Percentiles rank a stretch among this genome's conserved stretches.
These are phyloP conservation scores for Chlamydomonas eustigma DNA, from an alignment of 139 green algal species.

Conservation along the genomic window DNA sequence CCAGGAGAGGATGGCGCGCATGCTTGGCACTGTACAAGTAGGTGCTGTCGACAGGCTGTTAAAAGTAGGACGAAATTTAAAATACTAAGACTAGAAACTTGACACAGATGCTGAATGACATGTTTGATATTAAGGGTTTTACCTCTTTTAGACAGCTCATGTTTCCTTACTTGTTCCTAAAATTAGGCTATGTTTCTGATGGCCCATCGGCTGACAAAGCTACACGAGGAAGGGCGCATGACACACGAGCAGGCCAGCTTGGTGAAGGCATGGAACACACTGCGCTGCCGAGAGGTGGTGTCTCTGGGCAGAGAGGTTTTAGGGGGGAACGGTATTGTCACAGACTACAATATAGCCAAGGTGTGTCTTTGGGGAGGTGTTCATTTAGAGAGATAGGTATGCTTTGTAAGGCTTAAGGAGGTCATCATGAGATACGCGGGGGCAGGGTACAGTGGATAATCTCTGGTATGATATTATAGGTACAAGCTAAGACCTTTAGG, in stretches of 20 bases:
- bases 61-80: not conserved
- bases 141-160: no score
- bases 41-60: no score
- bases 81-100: not conserved
- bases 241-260: slow-evolving; percentile 71
- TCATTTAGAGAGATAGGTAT: no score
- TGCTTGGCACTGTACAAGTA: slow-evolving; percentile 78
- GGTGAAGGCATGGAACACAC: slow-evolving; percentile 89
- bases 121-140: no score
- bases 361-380: no score
- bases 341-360: slow-evolving; percentile 90
- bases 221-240: slow-evolving; percentile 82
- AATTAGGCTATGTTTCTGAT: slow-evolving; percentile 74
- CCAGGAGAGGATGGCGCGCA: slow-evolving; percentile 87
- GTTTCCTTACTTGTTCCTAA: no score
- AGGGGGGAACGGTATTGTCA: slow-evolving; percentile 88
- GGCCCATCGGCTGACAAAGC: slow-evolving; percentile 71
- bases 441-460: no score
- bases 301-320: slow-evolving; percentile 85
- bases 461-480: no score
- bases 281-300: slow-evolving; percentile 66
- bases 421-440: no score
- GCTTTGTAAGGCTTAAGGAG: no score
- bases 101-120: no score
- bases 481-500: no score